These are phyloP conservation scores for Papiliotrema terrestris DNA, from an alignment of 1,284 basidiomycete species.

Conservation along the genomic window DNA sequence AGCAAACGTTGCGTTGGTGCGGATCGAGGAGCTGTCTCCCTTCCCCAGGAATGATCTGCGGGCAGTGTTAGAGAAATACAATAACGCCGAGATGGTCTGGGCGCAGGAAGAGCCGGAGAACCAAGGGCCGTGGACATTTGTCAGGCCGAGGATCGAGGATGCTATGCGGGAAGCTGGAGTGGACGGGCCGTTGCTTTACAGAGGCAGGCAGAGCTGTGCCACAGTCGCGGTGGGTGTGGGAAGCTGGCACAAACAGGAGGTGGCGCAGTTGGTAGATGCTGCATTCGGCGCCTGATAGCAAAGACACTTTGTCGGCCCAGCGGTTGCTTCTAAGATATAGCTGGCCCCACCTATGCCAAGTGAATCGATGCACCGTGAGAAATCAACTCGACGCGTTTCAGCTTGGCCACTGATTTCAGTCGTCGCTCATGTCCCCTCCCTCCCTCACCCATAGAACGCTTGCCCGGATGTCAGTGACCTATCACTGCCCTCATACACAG, in stretches of 20 bases:
- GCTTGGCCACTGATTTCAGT: no score
- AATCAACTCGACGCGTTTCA: no score
- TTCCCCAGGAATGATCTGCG: conserved; percentile 68
- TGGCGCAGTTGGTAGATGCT: conserved; percentile 56
- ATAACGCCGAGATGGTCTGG: conserved; percentile 55
- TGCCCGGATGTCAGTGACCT: no score
- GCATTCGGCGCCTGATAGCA: neutral
- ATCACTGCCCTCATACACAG: no score
- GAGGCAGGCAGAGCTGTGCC: conserved; percentile 66
- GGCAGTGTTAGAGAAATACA: conserved; percentile 55
- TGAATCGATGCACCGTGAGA: no score
- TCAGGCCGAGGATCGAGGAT: conserved; percentile 56
- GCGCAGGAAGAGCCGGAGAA: conserved; percentile 84
- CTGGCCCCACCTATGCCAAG: no score
- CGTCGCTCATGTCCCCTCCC: no score
- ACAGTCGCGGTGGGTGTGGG: conserved; percentile 76
- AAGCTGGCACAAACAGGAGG: conserved; percentile 63
- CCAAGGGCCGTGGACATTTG: conserved; percentile 73
- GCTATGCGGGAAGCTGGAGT: conserved; percentile 52
- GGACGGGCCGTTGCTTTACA: conserved; percentile 53
- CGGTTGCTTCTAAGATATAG: no score
- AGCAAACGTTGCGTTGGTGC: conserved; percentile 60
- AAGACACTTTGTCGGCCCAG: no score
- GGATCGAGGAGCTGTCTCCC: conserved; percentile 78
- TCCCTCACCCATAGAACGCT: no score